These are phyloP conservation scores for Collariella sp. DNA, from an alignment of 495 filamentous ascomycete genomes.

Conservation along the genomic window DNA sequence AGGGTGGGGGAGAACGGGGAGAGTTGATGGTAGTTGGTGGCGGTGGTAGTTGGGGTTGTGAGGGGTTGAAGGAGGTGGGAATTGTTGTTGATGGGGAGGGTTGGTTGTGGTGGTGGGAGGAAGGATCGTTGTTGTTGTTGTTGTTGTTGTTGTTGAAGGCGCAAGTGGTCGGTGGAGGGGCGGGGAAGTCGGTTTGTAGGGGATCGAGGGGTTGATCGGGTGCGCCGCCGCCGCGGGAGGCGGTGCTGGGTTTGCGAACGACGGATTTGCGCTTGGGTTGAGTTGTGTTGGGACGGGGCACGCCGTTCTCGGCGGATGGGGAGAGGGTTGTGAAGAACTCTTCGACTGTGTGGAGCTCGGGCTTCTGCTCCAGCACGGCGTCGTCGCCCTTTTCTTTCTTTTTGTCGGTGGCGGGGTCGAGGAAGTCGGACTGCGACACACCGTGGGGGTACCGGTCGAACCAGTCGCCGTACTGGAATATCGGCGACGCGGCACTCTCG, in stretches of 20 bases:
- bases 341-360: constrained; percentile 86
- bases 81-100: too few relatives aligned
- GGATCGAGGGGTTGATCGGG: constrained; percentile 32
- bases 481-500: constrained; percentile 48
- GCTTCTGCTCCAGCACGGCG: constrained; percentile 72
- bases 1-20: constrained; percentile 39
- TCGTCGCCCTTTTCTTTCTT: constrained; percentile 70
- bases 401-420: constrained; percentile 60
- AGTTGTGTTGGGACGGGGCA: constrained; percentile 23
- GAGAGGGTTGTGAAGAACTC: constrained; percentile 86
- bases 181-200: constrained; percentile 33
- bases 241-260: constrained; percentile 34
- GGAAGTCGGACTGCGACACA: constrained; percentile 72
- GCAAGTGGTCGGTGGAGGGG: constrained; percentile 20
- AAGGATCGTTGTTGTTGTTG: constrained; percentile 34
- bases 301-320: constrained; percentile 36
- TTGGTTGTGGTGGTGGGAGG: constrained; percentile 5
- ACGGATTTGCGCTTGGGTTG: constrained; percentile 39
- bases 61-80: constrained; percentile 33
- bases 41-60: constrained; percentile 30
- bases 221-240: constrained; percentile 24
- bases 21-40: constrained; percentile 35
- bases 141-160: too few relatives aligned
- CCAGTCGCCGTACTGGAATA: constrained; percentile 98
- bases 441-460: constrained; percentile 93